Percentiles rank a stretch among this genome's conserved stretches.
These are phyloP conservation scores for Aphanomyces invadans DNA, from an alignment of 352 stramenopile genomes.

Conservation along the genomic window DNA sequence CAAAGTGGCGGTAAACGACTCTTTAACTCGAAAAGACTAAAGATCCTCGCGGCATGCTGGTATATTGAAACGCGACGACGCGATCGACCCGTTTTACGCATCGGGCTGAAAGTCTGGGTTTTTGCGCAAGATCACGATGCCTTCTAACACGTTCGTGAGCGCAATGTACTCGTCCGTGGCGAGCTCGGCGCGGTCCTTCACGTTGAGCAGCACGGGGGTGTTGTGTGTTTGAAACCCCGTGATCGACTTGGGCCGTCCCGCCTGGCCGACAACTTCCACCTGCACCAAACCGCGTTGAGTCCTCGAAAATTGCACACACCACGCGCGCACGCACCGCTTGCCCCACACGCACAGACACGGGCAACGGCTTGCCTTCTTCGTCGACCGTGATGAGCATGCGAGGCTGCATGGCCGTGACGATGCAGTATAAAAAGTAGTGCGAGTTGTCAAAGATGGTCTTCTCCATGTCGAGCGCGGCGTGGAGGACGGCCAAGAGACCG, in stretches of 20 bases:
- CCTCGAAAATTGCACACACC: not conserved
- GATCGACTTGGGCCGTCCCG: slow-evolving; percentile 98
- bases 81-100: too few species aligned
- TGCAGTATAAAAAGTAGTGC: slow-evolving; percentile 98
- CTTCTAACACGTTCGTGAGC: slow-evolving; percentile 95
- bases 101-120: slow-evolving; percentile 90
- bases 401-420: slow-evolving; percentile 97
- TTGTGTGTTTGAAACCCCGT: slow-evolving; percentile 99
- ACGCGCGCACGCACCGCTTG: slow-evolving; percentile 80
- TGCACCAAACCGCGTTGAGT: slow-evolving; percentile 26
- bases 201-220: slow-evolving; percentile 96
- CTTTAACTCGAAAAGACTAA: too few species aligned
- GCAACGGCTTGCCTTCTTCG: slow-evolving; percentile 93
- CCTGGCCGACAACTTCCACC: slow-evolving; percentile 98
- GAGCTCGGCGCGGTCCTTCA: slow-evolving; percentile 97
- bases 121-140: slow-evolving; percentile 97
- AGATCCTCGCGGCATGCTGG: too few species aligned
- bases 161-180: slow-evolving; percentile 96
- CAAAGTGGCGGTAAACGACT: slow-evolving; percentile 22
- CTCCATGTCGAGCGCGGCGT: slow-evolving; percentile 96
- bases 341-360: slow-evolving; percentile 97
- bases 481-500: slow-evolving; percentile 92
- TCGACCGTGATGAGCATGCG: slow-evolving; percentile 98
- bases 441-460: slow-evolving; percentile 97
- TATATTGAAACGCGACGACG: too few species aligned